Evolutionary conservation across 371 early-diverging fungal genomes (phyloP), one percentile per base, ranked within the genome.

Genomic region (Circinella minor): DNA sequence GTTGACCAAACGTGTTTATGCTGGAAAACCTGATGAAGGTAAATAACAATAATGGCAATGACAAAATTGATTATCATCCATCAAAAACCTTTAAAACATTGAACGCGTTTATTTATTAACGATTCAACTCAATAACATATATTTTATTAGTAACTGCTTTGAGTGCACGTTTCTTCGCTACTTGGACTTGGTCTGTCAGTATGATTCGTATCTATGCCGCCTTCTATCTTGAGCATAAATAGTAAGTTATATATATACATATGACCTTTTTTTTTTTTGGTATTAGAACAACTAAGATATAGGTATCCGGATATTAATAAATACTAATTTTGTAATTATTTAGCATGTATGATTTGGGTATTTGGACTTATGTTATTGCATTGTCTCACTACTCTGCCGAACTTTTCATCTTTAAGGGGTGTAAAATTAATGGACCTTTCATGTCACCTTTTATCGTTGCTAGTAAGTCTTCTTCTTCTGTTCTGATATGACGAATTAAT

Each of bases 151-250:
- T 91, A 3, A 91, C 92, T 7, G 80, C 86, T 37, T 78, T 95
- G 67, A 84, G 89, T 49, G 81, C 89, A 18, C 89, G 94, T 20
- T 79, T 92, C 68, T 92, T 94, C 85, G 94, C 92, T 10, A 84
- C 88, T 36, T 95, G 94, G 94, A 94, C 94, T 13, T 80, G 91
- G 77, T 83, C 90, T 54, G 88, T 90, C 9, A 90, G 88, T 51
- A 85, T 91, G 67, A 81, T 95, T 57, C 91, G 95, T 63, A 79
- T 93, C 66, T 92, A 92, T 76, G 86, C 88, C 54, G 92, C 94
- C 14, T 94, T 90, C 76, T 86, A 93, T 76, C 84, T 94, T 61
- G 78, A 87, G 67, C 83, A 92, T 71, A 79, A 82, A 66, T 85
- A 83, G 92, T 92, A 84, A 71, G 90, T 83, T 63, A 39, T 37